phyloP scores from a whole-genome alignment of 352 stramenopile species.

The Phytopythium mirpurense region DNA sequence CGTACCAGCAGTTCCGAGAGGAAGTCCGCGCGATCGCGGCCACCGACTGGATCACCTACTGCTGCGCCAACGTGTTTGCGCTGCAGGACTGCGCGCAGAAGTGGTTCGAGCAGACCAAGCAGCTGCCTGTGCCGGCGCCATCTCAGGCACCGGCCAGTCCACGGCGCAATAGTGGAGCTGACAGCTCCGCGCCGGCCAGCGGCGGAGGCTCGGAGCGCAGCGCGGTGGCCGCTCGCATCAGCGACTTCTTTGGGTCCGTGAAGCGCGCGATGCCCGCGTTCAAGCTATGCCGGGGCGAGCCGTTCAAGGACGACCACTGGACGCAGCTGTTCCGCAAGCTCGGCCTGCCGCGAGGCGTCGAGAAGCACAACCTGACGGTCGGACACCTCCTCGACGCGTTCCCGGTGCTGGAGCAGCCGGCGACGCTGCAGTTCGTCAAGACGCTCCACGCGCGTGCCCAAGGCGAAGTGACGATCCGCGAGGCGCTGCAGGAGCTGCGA shows the following conservation, averaged over 20 bases:
- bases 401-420: slow-evolving; percentile 69
- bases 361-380: slow-evolving; percentile 88
- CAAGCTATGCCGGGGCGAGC: slow-evolving; percentile 92
- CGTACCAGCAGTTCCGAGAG: slow-evolving; percentile 83
- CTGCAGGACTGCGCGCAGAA: slow-evolving; percentile 89
- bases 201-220: slow-evolving; percentile 34
- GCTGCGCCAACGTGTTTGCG: slow-evolving; percentile 86
- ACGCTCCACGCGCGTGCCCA: slow-evolving; percentile 86
- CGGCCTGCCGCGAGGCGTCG: slow-evolving; percentile 73
- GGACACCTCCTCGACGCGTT: slow-evolving; percentile 88
- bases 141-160: slow-evolving; percentile 1
- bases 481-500: slow-evolving; percentile 91
- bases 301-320: slow-evolving; percentile 97
- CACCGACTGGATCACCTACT: slow-evolving; percentile 94
- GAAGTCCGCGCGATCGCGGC: slow-evolving; percentile 63
- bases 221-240: slow-evolving; percentile 69
- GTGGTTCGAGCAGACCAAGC: slow-evolving; percentile 88
- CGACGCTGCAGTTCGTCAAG: slow-evolving; percentile 92
- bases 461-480: slow-evolving; percentile 93
- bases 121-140: slow-evolving; percentile 4
- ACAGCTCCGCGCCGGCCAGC: not conserved
- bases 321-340: slow-evolving; percentile 91
- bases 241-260: slow-evolving; percentile 75
- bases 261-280: slow-evolving; percentile 89
- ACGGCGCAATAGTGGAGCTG: not conserved